Evolutionary conservation across 2,329 filamentous ascomycete species (phyloP).

Genomic region (Talaromyces atroroseus): DNA sequence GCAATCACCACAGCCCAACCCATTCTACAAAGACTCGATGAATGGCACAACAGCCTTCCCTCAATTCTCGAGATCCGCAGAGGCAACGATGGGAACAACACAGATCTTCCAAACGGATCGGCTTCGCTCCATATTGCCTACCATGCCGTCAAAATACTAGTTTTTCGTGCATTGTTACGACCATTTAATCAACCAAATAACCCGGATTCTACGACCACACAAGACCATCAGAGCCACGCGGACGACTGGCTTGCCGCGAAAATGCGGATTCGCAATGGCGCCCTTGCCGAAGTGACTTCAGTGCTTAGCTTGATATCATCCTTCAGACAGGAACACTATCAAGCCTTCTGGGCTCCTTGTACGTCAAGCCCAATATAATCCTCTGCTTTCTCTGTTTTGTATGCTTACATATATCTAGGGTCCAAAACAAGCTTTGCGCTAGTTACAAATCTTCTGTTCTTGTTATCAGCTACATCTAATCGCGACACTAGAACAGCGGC

Average conservation of each 20-base stretch:
- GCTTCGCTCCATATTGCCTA: constrained; percentile 6
- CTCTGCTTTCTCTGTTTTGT: background rate
- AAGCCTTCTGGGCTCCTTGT: constrained; percentile 9
- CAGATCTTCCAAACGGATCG: constrained; percentile 1
- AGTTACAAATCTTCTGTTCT: constrained; percentile 1
- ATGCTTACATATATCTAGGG: background rate
- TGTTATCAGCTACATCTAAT: constrained; percentile 4
- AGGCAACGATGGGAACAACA: background rate
- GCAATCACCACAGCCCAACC: background rate
- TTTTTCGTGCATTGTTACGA: constrained; percentile 6
- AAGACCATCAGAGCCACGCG: background rate
- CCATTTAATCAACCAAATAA: constrained; percentile 3
- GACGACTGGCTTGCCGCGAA: constrained; percentile 1
- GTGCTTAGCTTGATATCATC: constrained; percentile 5
- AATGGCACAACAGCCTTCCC: constrained; percentile 1
- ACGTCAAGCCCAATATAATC: background rate
- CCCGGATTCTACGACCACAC: too few relatives aligned
- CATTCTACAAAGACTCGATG: constrained; percentile 5
- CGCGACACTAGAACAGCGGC: background rate
- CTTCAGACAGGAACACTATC: constrained; percentile 9
- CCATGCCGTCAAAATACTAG: constrained; percentile 3
- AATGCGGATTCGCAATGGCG: constrained; percentile 1
- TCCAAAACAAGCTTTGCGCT: constrained; percentile 9
- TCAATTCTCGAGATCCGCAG: background rate
- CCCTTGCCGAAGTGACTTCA: constrained; percentile 1